These are phyloP conservation scores for Panaeolus papilionaceus DNA, from an alignment of 768 basidiomycete species.

Conservation along the genomic window DNA sequence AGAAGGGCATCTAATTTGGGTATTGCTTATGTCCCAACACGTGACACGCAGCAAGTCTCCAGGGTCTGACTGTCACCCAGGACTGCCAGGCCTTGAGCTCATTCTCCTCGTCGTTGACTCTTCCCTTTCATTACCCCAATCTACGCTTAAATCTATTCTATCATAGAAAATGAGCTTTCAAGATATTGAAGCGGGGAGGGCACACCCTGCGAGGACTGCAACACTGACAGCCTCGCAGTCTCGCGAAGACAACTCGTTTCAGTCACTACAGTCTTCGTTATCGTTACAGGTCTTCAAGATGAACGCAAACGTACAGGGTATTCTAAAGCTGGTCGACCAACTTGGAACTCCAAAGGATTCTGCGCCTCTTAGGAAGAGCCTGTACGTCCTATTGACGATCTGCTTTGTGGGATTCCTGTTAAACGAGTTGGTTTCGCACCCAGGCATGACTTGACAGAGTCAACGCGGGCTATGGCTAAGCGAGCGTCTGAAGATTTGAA, in stretches of 20 bases:
- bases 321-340: constrained; percentile 95
- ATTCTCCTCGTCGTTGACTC: constrained; percentile 7
- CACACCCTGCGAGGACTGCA: constrained; percentile 41
- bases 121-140: constrained; percentile 4
- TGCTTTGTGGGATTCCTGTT: not conserved
- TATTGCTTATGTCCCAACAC: constrained; percentile 1
- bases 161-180: constrained; percentile 55
- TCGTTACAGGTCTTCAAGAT: constrained; percentile 98
- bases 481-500: constrained; percentile 93
- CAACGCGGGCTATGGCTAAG: constrained; percentile 94
- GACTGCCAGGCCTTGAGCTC: not conserved
- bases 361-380: constrained; percentile 75
- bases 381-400: constrained; percentile 57
- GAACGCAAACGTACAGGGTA: constrained; percentile 96
- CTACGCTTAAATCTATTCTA: not conserved
- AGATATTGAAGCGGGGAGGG: constrained; percentile 57
- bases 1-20: not conserved
- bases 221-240: constrained; percentile 45
- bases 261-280: constrained; percentile 76
- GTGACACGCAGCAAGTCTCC: constrained; percentile 5
- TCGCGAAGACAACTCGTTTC: constrained; percentile 77
- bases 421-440: constrained; percentile 5
- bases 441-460: constrained; percentile 94
- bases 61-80: not conserved
- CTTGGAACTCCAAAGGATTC: constrained; percentile 88